A percentile compares a stretch with the other conserved stretches of the same genome.
Conservation (phyloP, 2,329 filamentous ascomycete genomes). For the Anthostomella pinea region DNA sequence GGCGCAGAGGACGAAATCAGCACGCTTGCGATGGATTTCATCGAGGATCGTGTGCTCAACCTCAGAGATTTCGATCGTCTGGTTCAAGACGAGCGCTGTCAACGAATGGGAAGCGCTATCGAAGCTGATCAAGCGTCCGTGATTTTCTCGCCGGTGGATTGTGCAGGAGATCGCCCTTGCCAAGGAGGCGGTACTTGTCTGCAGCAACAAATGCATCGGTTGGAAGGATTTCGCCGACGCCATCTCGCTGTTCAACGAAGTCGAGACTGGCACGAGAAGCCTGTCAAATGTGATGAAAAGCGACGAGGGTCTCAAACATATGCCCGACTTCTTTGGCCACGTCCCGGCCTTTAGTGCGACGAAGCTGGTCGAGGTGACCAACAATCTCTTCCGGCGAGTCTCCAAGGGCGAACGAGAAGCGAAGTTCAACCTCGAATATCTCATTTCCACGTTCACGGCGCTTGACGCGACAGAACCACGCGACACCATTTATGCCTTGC, state of each 20-base stretch:
- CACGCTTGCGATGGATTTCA: constrained; percentile 31
- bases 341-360: constrained; percentile 11
- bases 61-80: constrained; percentile 33
- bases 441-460: constrained; percentile 9
- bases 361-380: constrained; percentile 13
- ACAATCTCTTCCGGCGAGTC: constrained; percentile 11
- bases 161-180: constrained; percentile 42
- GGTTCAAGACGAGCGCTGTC: constrained; percentile 15
- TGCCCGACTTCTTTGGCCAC: constrained; percentile 13
- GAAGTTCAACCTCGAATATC: constrained; percentile 12
- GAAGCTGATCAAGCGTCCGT: constrained; percentile 36
- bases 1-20: constrained; percentile 29
- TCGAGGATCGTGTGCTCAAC: constrained; percentile 28
- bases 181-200: constrained; percentile 32
- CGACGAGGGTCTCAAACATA: constrained; percentile 10
- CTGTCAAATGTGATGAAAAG: constrained; percentile 11
- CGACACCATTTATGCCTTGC: constrained; percentile 13
- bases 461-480: constrained; percentile 15
- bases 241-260: constrained; percentile 37
- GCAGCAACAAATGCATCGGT: constrained; percentile 33
- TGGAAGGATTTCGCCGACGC: constrained; percentile 39
- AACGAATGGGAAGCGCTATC: constrained; percentile 33
- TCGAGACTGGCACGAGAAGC: constrained; percentile 34
- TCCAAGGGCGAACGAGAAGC: constrained; percentile 5
- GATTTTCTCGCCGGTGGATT: constrained; percentile 41